These are phyloP conservation scores for Solanum stenotomum DNA, from an alignment of 257 asterid genomes.

Conservation along the genomic window DNA sequence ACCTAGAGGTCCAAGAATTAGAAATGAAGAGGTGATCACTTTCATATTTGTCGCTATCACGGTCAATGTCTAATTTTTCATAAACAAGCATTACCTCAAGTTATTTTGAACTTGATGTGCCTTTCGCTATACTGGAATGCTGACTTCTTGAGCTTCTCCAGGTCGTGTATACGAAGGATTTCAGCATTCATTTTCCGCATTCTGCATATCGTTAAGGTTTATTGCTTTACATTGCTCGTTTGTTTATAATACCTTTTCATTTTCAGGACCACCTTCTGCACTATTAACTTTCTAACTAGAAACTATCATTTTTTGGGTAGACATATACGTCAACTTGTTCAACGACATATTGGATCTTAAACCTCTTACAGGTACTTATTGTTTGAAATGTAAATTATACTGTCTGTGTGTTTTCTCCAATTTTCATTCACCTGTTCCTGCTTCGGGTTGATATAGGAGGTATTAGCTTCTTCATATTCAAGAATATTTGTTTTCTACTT, in stretches of 20 bases:
- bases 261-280: background rate
- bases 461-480: background rate
- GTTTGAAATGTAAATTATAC: background rate
- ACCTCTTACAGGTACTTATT: constrained; percentile 33
- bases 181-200: constrained; percentile 23
- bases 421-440: background rate
- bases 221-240: background rate
- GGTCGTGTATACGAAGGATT: constrained; percentile 42
- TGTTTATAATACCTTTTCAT: background rate
- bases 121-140: background rate
- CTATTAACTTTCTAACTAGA: background rate
- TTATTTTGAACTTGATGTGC: background rate
- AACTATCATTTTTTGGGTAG: constrained; percentile 5
- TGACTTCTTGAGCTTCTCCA: constrained; percentile 3
- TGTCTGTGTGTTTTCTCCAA: background rate
- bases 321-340: constrained; percentile 36
- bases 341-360: constrained; percentile 32
- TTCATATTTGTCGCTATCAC: background rate
- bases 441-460: too few relatives aligned
- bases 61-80: too few relatives aligned
- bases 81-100: background rate
- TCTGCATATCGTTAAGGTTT: constrained; percentile 44
- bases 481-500: background rate
- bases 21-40: constrained; percentile 18
- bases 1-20: constrained; percentile 26